Percentiles rank a stretch among this genome's conserved stretches.
phyloP scores from a whole-genome alignment of 495 filamentous ascomycete species.

The Penicillium bovifimosum region DNA sequence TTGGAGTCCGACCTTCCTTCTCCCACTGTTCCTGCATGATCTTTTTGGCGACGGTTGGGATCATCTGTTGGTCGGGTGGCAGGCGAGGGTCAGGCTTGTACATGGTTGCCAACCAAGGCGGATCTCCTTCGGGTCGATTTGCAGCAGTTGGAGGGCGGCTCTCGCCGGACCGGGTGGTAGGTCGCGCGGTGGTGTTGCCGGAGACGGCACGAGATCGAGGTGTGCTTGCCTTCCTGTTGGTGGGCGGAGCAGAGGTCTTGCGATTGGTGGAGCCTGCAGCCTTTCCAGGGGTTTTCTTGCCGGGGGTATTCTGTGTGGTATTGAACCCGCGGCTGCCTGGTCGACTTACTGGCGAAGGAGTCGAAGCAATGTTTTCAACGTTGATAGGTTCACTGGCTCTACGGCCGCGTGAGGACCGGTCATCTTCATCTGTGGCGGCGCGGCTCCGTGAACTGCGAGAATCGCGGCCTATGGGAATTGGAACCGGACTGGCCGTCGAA shows the following conservation, averaged over 20 bases:
- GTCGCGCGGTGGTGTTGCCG: conserved; percentile 43
- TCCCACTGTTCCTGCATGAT: conserved; percentile 95
- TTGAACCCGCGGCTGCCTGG: conserved; percentile 39
- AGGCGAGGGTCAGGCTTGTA: conserved; percentile 94
- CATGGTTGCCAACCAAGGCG: conserved; percentile 90
- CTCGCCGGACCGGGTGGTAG: conserved; percentile 59
- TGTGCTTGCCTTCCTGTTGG: conserved; percentile 32
- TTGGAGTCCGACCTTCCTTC: conserved; percentile 77
- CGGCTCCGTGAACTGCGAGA: conserved; percentile 60
- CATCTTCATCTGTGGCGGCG: conserved; percentile 40
- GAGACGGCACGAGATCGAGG: conserved; percentile 35
- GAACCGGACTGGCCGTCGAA: conserved; percentile 66
- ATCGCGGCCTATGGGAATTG: conserved; percentile 68
- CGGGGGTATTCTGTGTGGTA: conserved; percentile 26
- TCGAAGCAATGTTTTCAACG: conserved; percentile 48
- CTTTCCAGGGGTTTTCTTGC: conserved; percentile 39
- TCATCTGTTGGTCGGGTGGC: conserved; percentile 89
- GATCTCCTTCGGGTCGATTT: conserved; percentile 87
- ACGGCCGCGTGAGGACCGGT: conserved; percentile 56
- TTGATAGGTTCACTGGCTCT: conserved; percentile 68
- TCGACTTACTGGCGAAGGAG: conserved; percentile 37
- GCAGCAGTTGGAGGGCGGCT: conserved; percentile 50
- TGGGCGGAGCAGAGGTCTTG: conserved; percentile 38
- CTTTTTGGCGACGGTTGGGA: conserved; percentile 87
- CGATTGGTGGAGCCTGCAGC: conserved; percentile 35